These are phyloP conservation scores for Trichoderma sp. DNA, from an alignment of 2,329 filamentous ascomycete genomes.

Conservation along the genomic window DNA sequence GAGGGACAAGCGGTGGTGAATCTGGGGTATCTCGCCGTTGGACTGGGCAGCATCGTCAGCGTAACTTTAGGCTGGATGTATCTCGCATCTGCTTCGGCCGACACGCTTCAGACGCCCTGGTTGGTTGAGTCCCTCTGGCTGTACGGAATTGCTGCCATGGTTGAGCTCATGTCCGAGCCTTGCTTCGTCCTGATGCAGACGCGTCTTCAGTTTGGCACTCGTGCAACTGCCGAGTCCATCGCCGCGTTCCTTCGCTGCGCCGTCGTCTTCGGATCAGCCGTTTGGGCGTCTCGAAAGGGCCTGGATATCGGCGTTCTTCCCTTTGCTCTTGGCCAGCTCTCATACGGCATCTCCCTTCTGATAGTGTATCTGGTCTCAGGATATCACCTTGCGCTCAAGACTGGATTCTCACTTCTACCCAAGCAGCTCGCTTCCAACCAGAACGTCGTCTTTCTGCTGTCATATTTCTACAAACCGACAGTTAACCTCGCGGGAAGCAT, in stretches of 20 bases:
- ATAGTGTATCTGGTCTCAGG: slow-evolving; percentile 70
- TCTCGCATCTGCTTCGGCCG: slow-evolving; percentile 54
- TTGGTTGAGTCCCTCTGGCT: slow-evolving; percentile 59
- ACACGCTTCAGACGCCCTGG: slow-evolving; percentile 63
- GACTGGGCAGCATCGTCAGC: slow-evolving; percentile 68
- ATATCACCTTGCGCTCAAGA: slow-evolving; percentile 55
- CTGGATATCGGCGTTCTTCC: slow-evolving; percentile 75
- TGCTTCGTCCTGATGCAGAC: slow-evolving; percentile 87
- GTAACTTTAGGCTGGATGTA: slow-evolving; percentile 70
- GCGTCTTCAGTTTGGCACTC: slow-evolving; percentile 75
- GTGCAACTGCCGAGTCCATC: slow-evolving; percentile 80
- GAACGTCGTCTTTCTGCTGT: slow-evolving; percentile 51
- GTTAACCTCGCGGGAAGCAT: slow-evolving; percentile 77
- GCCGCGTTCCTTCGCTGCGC: slow-evolving; percentile 79
- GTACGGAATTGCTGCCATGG: slow-evolving; percentile 60
- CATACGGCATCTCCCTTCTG: slow-evolving; percentile 71
- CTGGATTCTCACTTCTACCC: slow-evolving; percentile 71
- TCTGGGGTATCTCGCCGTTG: slow-evolving; percentile 77
- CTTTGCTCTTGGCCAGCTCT: slow-evolving; percentile 84
- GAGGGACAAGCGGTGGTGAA: slow-evolving; percentile 81
- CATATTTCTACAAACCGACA: slow-evolving; percentile 70
- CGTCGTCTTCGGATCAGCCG: slow-evolving; percentile 71
- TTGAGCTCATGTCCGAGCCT: slow-evolving; percentile 86
- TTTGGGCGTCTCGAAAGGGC: slow-evolving; percentile 58
- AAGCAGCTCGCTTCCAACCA: slow-evolving; percentile 32